These are phyloP conservation scores for Aurifilum marmelostoma DNA, from an alignment of 2,329 filamentous ascomycete genomes.

Conservation along the genomic window DNA sequence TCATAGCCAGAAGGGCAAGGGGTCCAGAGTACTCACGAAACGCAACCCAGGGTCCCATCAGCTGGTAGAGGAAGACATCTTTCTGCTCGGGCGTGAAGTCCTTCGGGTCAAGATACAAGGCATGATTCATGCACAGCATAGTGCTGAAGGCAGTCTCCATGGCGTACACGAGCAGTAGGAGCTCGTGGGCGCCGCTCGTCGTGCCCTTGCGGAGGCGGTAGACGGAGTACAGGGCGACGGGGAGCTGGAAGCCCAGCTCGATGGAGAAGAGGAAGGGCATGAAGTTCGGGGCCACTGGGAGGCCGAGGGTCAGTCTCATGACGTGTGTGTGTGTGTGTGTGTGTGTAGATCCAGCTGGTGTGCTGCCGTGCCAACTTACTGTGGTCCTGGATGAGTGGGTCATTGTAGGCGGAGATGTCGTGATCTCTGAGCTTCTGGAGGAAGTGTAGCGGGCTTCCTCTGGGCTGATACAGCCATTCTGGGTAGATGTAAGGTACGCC, in stretches of 20 bases:
- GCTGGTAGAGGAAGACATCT: slow-evolving; percentile 49
- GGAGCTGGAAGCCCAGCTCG: slow-evolving; percentile 55
- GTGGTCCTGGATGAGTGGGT: slow-evolving; percentile 53
- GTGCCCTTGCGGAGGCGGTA: slow-evolving; percentile 41
- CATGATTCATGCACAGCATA: slow-evolving; percentile 54
- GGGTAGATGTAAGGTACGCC: slow-evolving; percentile 56
- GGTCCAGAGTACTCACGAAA: slow-evolving; percentile 56
- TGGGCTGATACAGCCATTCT: slow-evolving; percentile 45
- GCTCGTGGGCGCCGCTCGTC: slow-evolving; percentile 48
- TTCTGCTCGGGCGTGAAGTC: slow-evolving; percentile 51
- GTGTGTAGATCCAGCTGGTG: neutral
- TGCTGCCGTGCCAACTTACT: neutral
- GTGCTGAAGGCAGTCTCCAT: slow-evolving; percentile 57
- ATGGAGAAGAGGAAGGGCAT: slow-evolving; percentile 55
- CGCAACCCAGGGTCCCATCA: slow-evolving; percentile 56
- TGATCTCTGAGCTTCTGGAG: slow-evolving; percentile 49
- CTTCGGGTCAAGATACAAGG: slow-evolving; percentile 51
- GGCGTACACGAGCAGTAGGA: slow-evolving; percentile 55
- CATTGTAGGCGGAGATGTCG: slow-evolving; percentile 54
- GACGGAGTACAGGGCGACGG: slow-evolving; percentile 53
- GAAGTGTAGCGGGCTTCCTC: slow-evolving; percentile 51
- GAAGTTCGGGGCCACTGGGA: slow-evolving; percentile 46
- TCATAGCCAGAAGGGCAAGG: neutral
- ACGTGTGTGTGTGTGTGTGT: neutral
- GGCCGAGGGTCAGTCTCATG: neutral